Evolutionary conservation across 169 alveolate species (phyloP), one percentile per base, ranked within the genome.

Genomic region (Plasmodium yoelii): DNA sequence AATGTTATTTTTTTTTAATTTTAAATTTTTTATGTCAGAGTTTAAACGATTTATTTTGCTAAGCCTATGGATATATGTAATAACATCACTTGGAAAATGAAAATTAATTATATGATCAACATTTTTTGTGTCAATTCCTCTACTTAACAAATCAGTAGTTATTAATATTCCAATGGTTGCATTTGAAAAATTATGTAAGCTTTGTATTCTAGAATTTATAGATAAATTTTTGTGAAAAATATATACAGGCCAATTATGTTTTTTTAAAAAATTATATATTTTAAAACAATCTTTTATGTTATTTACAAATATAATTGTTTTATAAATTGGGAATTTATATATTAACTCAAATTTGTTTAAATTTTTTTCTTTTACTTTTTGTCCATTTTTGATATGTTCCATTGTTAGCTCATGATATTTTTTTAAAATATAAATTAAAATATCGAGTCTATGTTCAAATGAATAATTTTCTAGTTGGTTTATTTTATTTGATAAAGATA

Each of bases 161-260:
- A 93, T 87, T 77, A 93, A 71, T 15, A 93, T 93, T 47, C 82
- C 77, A 26, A 67, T 13, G 8, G 39, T 44, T 49, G 88, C 6
- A 28, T 53, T 24, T n/a, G 60, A 61, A 55, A 82, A 93, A 15
- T 88, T 74, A 53, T 93, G 91, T 88, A 93, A 64, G 24, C 87
- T 84, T 28, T 93, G 94, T 44, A 93, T 72, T 61, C 96, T 73
- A 34, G 95, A 90, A 49, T 93, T 88, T 49, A 93, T 75, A 6
- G 94, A 77, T 60, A 93, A 74, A 68, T 90, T 74, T 69, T 93
- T 89, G 60, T 93, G 96, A 56, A 92, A 93, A 51, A 87, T 70
- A 60, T 92, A 73, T 49, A 89, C 94, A 18, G 96, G 96, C 96
- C 96, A 93, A 44, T 82, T 88, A 26, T 87, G 89, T 49, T 88